Evolutionary conservation across 202 grass and related monocot species (phyloP).

Genomic region (Bolboschoenoplectus hybrid): DNA sequence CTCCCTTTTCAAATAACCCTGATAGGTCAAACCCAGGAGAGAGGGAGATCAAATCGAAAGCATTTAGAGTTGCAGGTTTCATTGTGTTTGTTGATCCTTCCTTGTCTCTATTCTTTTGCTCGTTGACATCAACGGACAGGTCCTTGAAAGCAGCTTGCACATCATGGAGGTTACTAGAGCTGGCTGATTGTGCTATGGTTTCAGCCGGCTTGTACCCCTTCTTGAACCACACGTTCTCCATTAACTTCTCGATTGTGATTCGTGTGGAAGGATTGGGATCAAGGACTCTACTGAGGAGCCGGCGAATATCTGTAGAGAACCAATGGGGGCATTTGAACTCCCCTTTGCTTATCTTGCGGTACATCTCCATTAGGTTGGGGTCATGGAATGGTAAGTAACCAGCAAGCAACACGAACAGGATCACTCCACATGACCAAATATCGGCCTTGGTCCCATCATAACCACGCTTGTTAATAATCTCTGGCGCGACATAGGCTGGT

Average conservation of each 20-base stretch:
- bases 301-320: constrained; percentile 54
- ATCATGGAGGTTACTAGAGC: constrained; percentile 51
- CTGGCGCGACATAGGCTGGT: constrained; percentile 78
- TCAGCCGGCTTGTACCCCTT: constrained; percentile 72
- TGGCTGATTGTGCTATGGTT: constrained; percentile 33
- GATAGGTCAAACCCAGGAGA: constrained; percentile 86
- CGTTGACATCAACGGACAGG: constrained; percentile 30
- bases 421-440: constrained; percentile 90
- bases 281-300: constrained; percentile 64
- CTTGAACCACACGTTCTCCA: constrained; percentile 67
- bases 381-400: constrained; percentile 79
- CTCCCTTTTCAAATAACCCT: constrained; percentile 60
- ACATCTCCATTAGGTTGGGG: constrained; percentile 76
- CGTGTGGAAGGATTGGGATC: constrained; percentile 67
- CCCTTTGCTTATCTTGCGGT: constrained; percentile 71
- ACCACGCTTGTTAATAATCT: constrained; percentile 76
- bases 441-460: constrained; percentile 86
- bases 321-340: constrained; percentile 68
- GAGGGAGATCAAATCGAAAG: constrained; percentile 90
- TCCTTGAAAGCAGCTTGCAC: constrained; percentile 63
- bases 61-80: constrained; percentile 73
- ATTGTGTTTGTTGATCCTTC: constrained; percentile 36
- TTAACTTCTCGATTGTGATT: constrained; percentile 65
- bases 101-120: constrained; percentile 24
- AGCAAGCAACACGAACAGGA: constrained; percentile 71